These are phyloP conservation scores for Candida nanaspora DNA, from an alignment of 805 yeast species.

Conservation along the genomic window DNA sequence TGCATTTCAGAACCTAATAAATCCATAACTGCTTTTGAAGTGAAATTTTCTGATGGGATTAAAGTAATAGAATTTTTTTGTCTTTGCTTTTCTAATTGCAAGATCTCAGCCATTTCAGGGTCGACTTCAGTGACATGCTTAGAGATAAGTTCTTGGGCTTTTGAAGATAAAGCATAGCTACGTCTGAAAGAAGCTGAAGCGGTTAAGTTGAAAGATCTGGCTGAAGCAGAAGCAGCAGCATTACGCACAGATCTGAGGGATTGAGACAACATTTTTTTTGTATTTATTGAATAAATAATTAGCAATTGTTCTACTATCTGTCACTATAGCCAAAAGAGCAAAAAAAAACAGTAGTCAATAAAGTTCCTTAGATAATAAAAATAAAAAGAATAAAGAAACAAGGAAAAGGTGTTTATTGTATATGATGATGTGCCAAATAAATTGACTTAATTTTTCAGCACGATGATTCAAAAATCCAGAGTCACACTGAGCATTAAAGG, in stretches of 20 bases:
- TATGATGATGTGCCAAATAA: too few species aligned
- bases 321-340: too few species aligned
- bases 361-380: too few species aligned
- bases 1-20: conserved; percentile 94
- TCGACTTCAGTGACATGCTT: conserved; percentile 63
- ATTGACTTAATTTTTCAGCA: too few species aligned
- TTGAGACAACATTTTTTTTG: not conserved
- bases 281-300: not conserved
- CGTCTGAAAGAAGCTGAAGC: conserved; percentile 10
- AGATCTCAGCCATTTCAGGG: conserved; percentile 78
- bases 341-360: too few species aligned
- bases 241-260: not conserved
- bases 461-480: too few species aligned
- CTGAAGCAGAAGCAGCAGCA: not conserved
- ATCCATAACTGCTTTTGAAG: conserved; percentile 92
- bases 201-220: too few species aligned
- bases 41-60: conserved; percentile 94
- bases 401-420: too few species aligned
- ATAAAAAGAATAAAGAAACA: too few species aligned
- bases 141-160: conserved; percentile 48
- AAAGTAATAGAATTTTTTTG: conserved; percentile 88
- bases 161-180: conserved; percentile 39
- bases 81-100: conserved; percentile 70
- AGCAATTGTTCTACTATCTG: too few species aligned
- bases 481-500: too few species aligned